Evolutionary conservation across 108 stramenopile species (phyloP), one percentile per base, ranked within the genome.

Genomic region (Nannochloropsis gaditana): DNA sequence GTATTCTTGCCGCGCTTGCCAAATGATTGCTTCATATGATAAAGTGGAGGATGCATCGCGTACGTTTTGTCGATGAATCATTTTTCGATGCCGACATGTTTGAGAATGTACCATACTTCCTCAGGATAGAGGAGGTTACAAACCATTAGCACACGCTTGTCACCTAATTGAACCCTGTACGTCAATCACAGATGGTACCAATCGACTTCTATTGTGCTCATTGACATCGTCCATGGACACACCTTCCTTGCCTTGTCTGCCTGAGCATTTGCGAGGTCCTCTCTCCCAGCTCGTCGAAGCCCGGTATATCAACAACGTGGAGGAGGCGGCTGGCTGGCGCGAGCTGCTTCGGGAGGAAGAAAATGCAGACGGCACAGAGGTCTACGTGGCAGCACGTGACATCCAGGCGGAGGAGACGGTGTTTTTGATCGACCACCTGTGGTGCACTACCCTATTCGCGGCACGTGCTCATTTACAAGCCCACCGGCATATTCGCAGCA

Each of bases 341-440:
- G 59, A n/a, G 0, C 59, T 73, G 59, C 59, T 73, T n/a, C 19
- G n/a, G 59, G 59, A 73, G n/a, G n/a, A n/a, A 73, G 59, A 73
- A 6, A n/a, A n/a, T n/a, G 59, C 15, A 15, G 59, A 73, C 8
- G 59, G 59, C 59, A 73, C 59, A 73, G 3, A 0, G 15, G 15
- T n/a, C 59, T 73, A 73, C 8, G n/a, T 73, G 4, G 59, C 59
- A 15, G n/a, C 59, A n/a, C 59, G 59, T 15, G 59, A 73, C 8
- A 73, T 73, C 59, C 59, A 73, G n/a, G 19, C 5, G 59, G 59
- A 73, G n/a, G 59, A 73, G 59, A 73, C 59, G 59, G 59, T 73
- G 6, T 73, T 73, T n/a, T n/a, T 73, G 19, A 73, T 73, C 4
- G 59, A 73, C 59, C 59, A 73, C 59, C 59, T 73, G 19, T 73